phyloP scores from a whole-genome alignment of 352 stramenopile genomes.

The Phytopythium delawarense region DNA sequence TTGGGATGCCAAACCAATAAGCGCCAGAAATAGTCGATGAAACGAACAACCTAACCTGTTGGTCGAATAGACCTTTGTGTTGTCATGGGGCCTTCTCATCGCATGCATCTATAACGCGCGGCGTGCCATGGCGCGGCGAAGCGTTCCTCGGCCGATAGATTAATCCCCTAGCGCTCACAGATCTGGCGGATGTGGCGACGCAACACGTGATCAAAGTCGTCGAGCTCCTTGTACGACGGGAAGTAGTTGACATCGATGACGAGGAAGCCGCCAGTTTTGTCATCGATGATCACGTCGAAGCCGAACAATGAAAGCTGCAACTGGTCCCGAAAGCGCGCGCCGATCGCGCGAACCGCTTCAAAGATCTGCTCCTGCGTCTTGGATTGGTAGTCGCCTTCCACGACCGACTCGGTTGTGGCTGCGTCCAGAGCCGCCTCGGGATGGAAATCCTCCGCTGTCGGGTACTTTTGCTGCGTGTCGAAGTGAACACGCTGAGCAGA shows the following conservation, averaged over 20 bases:
- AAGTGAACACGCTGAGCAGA: slow-evolving; percentile 61
- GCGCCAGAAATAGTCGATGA: neutral
- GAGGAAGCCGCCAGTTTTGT: slow-evolving; percentile 46
- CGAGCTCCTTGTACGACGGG: slow-evolving; percentile 80
- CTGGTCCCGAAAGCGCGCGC: slow-evolving; percentile 51
- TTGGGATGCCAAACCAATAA: neutral
- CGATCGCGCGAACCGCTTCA: slow-evolving; percentile 49
- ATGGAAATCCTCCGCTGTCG: slow-evolving; percentile 62
- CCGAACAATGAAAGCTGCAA: slow-evolving; percentile 74
- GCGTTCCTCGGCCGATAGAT: neutral
- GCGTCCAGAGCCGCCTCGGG: slow-evolving; percentile 6
- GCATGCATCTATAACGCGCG: no score
- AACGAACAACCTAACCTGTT: neutral
- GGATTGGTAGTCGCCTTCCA: neutral
- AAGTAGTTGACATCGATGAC: slow-evolving; percentile 90
- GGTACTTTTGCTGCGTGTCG: slow-evolving; percentile 79
- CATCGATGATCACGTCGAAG: slow-evolving; percentile 81
- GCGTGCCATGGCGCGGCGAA: no score
- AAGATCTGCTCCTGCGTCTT: slow-evolving; percentile 53
- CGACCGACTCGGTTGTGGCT: neutral
- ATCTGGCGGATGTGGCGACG: slow-evolving; percentile 53
- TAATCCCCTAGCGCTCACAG: slow-evolving; percentile 13
- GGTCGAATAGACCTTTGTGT: no score
- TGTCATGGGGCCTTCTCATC: no score
- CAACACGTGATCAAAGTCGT: slow-evolving; percentile 55